These are phyloP conservation scores for Sechiopsis laciniata DNA, from an alignment of 306 rosid genomes.

Conservation along the genomic window DNA sequence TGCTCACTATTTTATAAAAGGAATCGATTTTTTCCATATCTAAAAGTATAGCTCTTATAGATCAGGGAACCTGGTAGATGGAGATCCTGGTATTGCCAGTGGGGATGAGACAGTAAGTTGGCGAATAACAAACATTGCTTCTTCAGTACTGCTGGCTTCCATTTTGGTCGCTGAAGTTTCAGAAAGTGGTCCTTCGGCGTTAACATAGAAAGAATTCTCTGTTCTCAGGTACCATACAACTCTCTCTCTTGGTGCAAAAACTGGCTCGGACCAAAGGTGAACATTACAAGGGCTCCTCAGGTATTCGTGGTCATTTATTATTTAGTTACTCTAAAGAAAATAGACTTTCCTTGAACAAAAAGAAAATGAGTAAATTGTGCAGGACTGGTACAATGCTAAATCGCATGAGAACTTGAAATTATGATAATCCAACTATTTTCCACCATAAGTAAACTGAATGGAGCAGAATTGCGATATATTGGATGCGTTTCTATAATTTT, in stretches of 20 bases:
- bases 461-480: neutral
- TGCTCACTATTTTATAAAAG: neutral
- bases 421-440: neutral
- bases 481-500: conserved; percentile 1
- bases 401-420: neutral
- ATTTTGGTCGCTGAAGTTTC: conserved; percentile 24
- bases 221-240: conserved; percentile 76
- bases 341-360: conserved; percentile 10
- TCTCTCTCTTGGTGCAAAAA: conserved; percentile 96
- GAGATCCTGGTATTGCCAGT: conserved; percentile 75
- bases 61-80: conserved; percentile 87
- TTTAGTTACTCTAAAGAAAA: neutral
- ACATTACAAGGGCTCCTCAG: conserved; percentile 96
- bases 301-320: conserved; percentile 34
- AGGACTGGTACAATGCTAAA: neutral
- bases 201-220: conserved; percentile 21
- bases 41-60: conserved; percentile 33
- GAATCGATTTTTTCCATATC: neutral
- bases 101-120: conserved; percentile 89
- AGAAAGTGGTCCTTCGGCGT: conserved; percentile 18
- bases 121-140: conserved; percentile 3
- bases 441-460: neutral
- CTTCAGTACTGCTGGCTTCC: conserved; percentile 6
- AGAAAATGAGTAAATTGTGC: neutral
- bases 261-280: conserved; percentile 93